Conservation (phyloP, 1,284 basidiomycete genomes). For the Vanrija pseudolonga region DNA sequence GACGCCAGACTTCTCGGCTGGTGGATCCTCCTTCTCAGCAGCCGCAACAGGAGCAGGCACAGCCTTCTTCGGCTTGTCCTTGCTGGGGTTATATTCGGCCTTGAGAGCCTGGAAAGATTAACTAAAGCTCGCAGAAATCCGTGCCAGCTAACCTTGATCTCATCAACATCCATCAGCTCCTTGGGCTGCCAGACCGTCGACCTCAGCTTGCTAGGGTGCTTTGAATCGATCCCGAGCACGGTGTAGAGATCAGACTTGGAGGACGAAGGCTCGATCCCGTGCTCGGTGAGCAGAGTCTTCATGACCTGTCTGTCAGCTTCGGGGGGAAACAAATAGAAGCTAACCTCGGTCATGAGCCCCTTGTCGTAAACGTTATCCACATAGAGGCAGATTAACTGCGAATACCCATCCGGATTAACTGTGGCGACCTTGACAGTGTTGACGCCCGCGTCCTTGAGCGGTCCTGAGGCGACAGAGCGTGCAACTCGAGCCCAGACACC, state of each 20-base stretch:
- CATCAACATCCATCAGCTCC: conserved; percentile 26
- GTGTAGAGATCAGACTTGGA: conserved; percentile 45
- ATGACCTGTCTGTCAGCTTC: conserved; percentile 18
- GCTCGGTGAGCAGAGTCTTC: conserved; percentile 21
- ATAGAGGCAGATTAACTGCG: conserved; percentile 32
- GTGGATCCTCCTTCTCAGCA: neutral
- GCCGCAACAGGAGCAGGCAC: neutral
- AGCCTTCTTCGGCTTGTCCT: neutral
- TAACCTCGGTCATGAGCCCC: conserved; percentile 20
- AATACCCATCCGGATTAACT: neutral
- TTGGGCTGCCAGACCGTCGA: conserved; percentile 32
- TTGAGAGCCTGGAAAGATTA: conserved; percentile 14
- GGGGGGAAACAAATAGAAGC: neutral
- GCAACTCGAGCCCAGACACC: conserved; percentile 27
- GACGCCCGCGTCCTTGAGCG: conserved; percentile 27
- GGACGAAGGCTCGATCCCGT: conserved; percentile 31
- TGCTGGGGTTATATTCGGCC: conserved; percentile 11
- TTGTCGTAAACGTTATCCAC: conserved; percentile 29
- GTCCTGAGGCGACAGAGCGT: conserved; percentile 29
- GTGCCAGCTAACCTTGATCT: conserved; percentile 18
- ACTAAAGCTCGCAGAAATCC: neutral
- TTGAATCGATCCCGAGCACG: conserved; percentile 43
- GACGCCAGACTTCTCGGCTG: neutral
- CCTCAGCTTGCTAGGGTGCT: conserved; percentile 39
- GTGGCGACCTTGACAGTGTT: conserved; percentile 27